A percentile compares a stretch with the other conserved stretches of the same genome.
These are phyloP conservation scores for Pythium myriotylum DNA, from an alignment of 352 stramenopile genomes.

Conservation along the genomic window DNA sequence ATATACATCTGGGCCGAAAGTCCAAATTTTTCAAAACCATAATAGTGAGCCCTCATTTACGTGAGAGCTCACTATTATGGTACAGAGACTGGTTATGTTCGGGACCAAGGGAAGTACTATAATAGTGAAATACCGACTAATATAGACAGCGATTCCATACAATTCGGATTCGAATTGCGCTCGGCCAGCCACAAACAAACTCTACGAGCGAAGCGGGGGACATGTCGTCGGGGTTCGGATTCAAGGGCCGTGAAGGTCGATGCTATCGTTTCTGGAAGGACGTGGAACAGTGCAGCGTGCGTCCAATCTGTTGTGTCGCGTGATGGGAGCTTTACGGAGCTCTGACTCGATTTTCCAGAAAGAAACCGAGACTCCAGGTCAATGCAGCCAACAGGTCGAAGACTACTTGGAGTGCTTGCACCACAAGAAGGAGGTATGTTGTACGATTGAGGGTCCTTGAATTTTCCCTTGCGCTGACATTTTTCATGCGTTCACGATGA, in stretches of 20 bases:
- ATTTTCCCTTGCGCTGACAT: constrained; percentile 6
- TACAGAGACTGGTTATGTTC: no score
- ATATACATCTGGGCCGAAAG: no score
- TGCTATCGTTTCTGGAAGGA: constrained; percentile 96
- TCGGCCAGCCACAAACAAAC: no score
- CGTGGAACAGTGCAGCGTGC: constrained; percentile 94
- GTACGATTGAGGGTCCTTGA: not conserved
- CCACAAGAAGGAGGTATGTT: constrained; percentile 92
- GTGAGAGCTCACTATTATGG: no score
- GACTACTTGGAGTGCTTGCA: constrained; percentile 97
- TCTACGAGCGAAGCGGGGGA: no score
- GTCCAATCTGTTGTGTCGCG: constrained; percentile 39
- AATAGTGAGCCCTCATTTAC: no score
- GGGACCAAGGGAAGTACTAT: no score
- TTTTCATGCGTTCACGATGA: not conserved
- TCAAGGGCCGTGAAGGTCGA: constrained; percentile 90
- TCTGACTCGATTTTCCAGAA: constrained; percentile 45
- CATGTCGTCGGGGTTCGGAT: constrained; percentile 95
- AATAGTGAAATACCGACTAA: no score
- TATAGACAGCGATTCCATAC: no score
- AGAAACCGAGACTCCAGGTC: constrained; percentile 76
- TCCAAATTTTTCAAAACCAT: no score
- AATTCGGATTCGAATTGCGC: no score
- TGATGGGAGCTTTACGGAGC: constrained; percentile 8
- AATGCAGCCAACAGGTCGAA: constrained; percentile 87